Evolutionary conservation across 148 eudicot genomes (phyloP).

Genomic region (Nyssa sinensis): DNA sequence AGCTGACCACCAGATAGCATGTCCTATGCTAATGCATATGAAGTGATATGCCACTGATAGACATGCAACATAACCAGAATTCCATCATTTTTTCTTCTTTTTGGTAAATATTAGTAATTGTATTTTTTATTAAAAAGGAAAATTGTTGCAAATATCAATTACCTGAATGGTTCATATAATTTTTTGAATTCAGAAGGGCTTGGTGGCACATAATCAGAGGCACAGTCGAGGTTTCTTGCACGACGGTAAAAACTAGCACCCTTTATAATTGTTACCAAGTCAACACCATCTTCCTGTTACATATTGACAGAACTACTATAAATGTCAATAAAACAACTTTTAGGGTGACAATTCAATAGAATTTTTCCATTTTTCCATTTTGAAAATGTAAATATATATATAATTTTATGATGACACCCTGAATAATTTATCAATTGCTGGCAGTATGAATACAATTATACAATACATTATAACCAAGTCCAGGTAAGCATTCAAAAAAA

Average conservation of each 20-base stretch:
- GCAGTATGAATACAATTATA: neutral
- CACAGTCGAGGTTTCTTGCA: conserved; percentile 40
- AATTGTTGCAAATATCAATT: conserved; percentile 12
- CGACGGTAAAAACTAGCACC: conserved; percentile 64
- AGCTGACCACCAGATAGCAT: neutral
- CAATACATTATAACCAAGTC: too few species aligned
- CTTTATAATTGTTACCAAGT: conserved; percentile 47
- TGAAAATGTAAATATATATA: neutral
- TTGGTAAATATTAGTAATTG: too few species aligned
- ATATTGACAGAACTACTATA: conserved; percentile 1
- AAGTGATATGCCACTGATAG: neutral
- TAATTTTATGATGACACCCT: too few species aligned
- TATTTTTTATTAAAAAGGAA: neutral
- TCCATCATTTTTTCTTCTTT: neutral
- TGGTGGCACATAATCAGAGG: conserved; percentile 64
- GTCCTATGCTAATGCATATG: neutral
- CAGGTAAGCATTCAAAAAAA: too few species aligned
- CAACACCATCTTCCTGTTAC: conserved; percentile 61
- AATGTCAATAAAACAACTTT: neutral
- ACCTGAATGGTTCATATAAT: conserved; percentile 43
- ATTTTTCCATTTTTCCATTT: neutral
- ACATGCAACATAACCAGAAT: neutral
- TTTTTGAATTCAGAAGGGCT: conserved; percentile 48
- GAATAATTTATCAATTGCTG: neutral
- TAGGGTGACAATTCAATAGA: too few species aligned